A percentile compares a stretch with the other conserved stretches of the same genome.
phyloP scores from a whole-genome alignment of 768 basidiomycete genomes.

The Amanita thiersii region DNA sequence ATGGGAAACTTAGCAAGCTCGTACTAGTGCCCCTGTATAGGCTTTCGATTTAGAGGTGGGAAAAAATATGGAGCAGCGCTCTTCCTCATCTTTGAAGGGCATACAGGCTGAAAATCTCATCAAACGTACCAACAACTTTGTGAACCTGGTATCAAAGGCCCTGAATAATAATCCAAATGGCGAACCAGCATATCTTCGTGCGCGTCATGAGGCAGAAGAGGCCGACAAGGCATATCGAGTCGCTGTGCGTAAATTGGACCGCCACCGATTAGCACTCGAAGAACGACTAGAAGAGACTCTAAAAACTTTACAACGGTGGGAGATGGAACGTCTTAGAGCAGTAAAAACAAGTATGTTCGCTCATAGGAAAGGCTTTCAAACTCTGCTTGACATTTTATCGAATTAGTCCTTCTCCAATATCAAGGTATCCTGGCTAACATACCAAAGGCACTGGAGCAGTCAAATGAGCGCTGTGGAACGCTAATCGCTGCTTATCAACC shows the following conservation, averaged over 20 bases:
- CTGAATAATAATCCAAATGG: conserved; percentile 38
- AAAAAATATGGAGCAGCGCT: conserved; percentile 19
- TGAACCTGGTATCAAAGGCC: conserved; percentile 68
- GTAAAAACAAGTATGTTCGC: conserved; percentile 64
- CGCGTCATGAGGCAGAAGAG: conserved; percentile 70
- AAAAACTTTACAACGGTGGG: conserved; percentile 78
- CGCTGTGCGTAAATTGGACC: conserved; percentile 74
- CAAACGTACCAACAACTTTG: conserved; percentile 62
- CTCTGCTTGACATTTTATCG: neutral
- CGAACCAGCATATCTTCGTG: conserved; percentile 63
- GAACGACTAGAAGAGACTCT: conserved; percentile 80
- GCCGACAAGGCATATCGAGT: conserved; percentile 77
- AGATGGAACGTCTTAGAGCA: conserved; percentile 72
- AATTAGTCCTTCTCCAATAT: conserved; percentile 73
- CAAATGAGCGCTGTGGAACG: conserved; percentile 62
- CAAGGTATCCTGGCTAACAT: conserved; percentile 73
- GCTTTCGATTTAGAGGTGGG: conserved; percentile 49
- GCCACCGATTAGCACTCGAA: conserved; percentile 79
- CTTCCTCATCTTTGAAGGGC: conserved; percentile 16
- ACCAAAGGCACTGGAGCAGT: conserved; percentile 56
- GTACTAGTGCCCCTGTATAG: conserved; percentile 21
- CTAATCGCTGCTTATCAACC: conserved; percentile 82
- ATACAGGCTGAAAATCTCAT: conserved; percentile 43
- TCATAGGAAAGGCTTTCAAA: conserved; percentile 5
- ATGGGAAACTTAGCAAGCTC: neutral